phyloP scores from a whole-genome alignment of 1,284 basidiomycete species.

The Meripilus lineatus region DNA sequence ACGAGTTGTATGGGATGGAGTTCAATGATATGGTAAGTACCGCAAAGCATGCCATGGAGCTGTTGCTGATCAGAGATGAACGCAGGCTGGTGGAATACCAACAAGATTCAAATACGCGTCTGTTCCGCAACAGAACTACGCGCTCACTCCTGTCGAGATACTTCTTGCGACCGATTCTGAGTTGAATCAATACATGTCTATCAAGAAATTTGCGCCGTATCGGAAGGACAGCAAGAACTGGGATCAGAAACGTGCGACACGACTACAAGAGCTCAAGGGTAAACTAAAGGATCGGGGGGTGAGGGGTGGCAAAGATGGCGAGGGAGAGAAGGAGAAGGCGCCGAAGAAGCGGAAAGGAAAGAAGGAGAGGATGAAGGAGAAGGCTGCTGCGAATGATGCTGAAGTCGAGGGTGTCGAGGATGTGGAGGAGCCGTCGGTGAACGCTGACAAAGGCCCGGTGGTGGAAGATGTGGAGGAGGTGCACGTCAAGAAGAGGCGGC shows the following conservation, averaged over 20 bases:
- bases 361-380: constrained; percentile 65
- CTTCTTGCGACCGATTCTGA: constrained; percentile 91
- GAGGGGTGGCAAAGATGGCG: constrained; percentile 1
- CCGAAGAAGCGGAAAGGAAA: constrained; percentile 69
- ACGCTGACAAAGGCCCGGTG: constrained; percentile 11
- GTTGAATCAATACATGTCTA: constrained; percentile 84
- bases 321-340: constrained; percentile 19
- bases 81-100: constrained; percentile 83
- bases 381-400: constrained; percentile 23
- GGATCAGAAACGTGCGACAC: constrained; percentile 62
- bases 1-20: constrained; percentile 85
- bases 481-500: no score
- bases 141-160: constrained; percentile 84
- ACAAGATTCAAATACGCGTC: constrained; percentile 93
- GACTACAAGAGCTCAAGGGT: constrained; percentile 62
- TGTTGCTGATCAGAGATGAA: constrained; percentile 1
- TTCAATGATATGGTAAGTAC: constrained; percentile 93
- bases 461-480: no score
- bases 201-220: constrained; percentile 92
- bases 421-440: constrained; percentile 18
- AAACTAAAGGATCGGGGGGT: constrained; percentile 23
- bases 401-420: constrained; percentile 20
- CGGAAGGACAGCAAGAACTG: constrained; percentile 37
- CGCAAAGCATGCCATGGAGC: no score
- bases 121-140: constrained; percentile 65